Evolutionary conservation across 164 flowering plant species (phyloP), one percentile per base, ranked within the genome.

Genomic region (Amborella trichopoda): DNA sequence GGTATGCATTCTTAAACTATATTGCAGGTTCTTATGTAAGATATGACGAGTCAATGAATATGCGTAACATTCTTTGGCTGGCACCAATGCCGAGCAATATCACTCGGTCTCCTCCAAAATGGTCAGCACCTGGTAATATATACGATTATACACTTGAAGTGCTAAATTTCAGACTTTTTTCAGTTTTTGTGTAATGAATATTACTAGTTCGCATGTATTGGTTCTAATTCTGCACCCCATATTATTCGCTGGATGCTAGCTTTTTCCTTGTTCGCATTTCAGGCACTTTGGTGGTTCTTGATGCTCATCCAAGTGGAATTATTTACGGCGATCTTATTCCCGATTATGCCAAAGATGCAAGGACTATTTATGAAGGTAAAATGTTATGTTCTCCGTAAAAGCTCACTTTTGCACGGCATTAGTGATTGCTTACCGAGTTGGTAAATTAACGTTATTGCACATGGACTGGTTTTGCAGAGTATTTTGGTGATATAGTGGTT

Each of bases 331-430:
- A 87, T 61, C 64, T 87, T 37, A 65, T 91, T 38, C 90, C 96
- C 28, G 88, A 84, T 3, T 91, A 91, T 55, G 99, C 72, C 5
- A 17, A 73, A 0, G 26, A 58, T 47, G 96, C 59, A 25, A 73
- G 99, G 60, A 91, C 99, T 20, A 61, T 91, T 21, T 87, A 91
- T 48, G 96, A 91, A 91, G 96, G 99, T 87, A 61, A 58, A 59
- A 6, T 1, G 9, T 30, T 30, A 8, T 30, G 9, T 14, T 30
- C 9, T 8, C 34, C 9, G 34, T 30, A 8, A 14, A 30, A 30
- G 9, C 9, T 30, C 34, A n/a, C n/a, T n/a, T n/a, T n/a, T n/a
- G n/a, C n/a, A n/a, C n/a, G 0, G 34, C 34, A 30, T 14, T 30
- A 30, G 34, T 30, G 34, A 8, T 14, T 30, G 34, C 34, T 30